Evolutionary conservation across 2,329 filamentous ascomycete genomes (phyloP).

Genomic region (Chaetothyriales sp.): DNA sequence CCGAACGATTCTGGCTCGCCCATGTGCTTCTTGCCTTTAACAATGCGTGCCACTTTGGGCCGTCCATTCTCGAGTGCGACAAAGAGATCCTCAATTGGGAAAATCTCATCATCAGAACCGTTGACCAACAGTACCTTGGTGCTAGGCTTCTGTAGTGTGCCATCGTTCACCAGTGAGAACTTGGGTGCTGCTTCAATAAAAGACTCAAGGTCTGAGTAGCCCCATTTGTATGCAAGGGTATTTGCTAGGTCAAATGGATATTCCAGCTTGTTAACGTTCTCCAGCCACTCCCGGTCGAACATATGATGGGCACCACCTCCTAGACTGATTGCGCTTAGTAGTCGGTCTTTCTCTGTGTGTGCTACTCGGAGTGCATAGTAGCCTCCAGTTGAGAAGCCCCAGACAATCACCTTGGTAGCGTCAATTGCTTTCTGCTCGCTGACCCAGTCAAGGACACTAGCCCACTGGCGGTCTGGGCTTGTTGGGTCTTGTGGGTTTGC

Average conservation of each 20-base stretch:
- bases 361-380: slow-evolving; percentile 44
- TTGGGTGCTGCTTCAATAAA: slow-evolving; percentile 36
- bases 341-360: slow-evolving; percentile 39
- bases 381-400: slow-evolving; percentile 43
- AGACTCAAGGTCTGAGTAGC: slow-evolving; percentile 26
- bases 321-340: slow-evolving; percentile 38
- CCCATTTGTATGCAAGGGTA: slow-evolving; percentile 37
- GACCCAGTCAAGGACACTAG: slow-evolving; percentile 40
- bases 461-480: slow-evolving; percentile 40
- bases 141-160: slow-evolving; percentile 36
- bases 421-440: slow-evolving; percentile 34
- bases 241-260: slow-evolving; percentile 44
- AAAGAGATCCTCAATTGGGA: slow-evolving; percentile 46
- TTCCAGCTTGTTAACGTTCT: slow-evolving; percentile 40
- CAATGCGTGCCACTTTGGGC: slow-evolving; percentile 42
- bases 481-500: slow-evolving; percentile 46
- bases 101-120: slow-evolving; percentile 45
- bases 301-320: slow-evolving; percentile 45
- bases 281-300: slow-evolving; percentile 41
- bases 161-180: slow-evolving; percentile 41
- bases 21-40: slow-evolving; percentile 49
- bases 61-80: slow-evolving; percentile 38
- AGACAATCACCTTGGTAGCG: slow-evolving; percentile 34
- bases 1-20: slow-evolving; percentile 42
- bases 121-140: slow-evolving; percentile 43